Conservation (phyloP, 1,284 basidiomycete species). For the Tausonia pullulans region DNA sequence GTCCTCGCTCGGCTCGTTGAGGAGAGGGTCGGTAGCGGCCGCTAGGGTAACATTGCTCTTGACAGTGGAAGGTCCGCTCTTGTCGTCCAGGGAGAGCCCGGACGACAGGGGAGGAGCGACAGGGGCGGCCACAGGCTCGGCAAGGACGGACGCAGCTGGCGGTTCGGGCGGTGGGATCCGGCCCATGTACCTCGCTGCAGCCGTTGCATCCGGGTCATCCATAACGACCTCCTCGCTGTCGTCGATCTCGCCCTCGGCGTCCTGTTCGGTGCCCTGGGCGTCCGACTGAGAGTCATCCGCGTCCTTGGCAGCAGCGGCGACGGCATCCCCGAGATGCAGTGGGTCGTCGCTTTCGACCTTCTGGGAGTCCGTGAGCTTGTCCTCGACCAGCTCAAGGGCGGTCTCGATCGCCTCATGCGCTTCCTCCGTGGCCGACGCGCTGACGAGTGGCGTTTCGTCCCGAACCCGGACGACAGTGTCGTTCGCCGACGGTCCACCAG, state of each 20-base stretch:
- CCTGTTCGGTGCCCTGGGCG: constrained; percentile 11
- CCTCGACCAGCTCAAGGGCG: constrained; percentile 1
- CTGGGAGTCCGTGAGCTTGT: not conserved
- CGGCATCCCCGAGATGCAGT: not conserved
- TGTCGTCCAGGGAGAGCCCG: too few species aligned
- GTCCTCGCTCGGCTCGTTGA: not conserved
- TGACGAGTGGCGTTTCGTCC: not conserved
- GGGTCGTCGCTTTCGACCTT: not conserved
- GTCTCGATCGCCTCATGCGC: constrained; percentile 6
- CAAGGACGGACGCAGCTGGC: not conserved
- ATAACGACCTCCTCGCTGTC: constrained; percentile 11
- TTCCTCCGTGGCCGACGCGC: not conserved
- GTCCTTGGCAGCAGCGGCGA: not conserved
- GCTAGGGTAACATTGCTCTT: not conserved
- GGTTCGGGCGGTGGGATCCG: constrained; percentile 4
- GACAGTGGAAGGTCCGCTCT: too few species aligned
- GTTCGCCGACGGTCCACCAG: not conserved
- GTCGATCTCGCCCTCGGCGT: constrained; percentile 22
- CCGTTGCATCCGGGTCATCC: constrained; percentile 20
- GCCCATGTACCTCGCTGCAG: not conserved
- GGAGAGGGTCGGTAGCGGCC: not conserved
- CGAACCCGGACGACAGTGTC: not conserved
- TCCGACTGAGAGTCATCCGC: not conserved
- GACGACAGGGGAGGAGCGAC: too few species aligned
- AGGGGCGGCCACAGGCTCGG: too few species aligned